Percentiles rank a stretch among this genome's conserved stretches.
phyloP scores from a whole-genome alignment of 2,329 filamentous ascomycete genomes.

The Pseudogymnoascus sp. region DNA sequence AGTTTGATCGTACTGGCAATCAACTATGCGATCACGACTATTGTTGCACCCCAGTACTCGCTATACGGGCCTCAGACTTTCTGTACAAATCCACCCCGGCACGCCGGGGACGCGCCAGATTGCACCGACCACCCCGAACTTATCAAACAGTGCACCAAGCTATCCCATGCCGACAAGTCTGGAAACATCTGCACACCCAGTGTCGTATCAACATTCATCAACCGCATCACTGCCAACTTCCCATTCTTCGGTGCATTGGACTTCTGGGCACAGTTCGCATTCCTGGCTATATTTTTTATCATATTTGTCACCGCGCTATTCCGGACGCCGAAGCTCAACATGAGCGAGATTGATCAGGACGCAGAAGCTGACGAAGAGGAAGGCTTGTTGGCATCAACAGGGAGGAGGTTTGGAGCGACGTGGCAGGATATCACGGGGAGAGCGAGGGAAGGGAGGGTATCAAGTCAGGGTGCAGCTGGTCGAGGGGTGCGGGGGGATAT shows the following conservation, averaged over 20 bases:
- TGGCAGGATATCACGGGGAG: slow-evolving; percentile 78
- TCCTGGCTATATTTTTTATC: slow-evolving; percentile 74
- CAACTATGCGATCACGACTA: slow-evolving; percentile 87
- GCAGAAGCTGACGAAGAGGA: slow-evolving; percentile 91
- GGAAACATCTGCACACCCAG: slow-evolving; percentile 81
- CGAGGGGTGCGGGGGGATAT: slow-evolving; percentile 1
- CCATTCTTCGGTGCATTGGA: slow-evolving; percentile 88
- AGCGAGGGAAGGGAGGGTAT: neutral
- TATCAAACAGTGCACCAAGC: slow-evolving; percentile 75
- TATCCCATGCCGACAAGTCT: slow-evolving; percentile 60
- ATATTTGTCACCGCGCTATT: slow-evolving; percentile 74
- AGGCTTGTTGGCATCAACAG: slow-evolving; percentile 75
- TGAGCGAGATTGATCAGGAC: slow-evolving; percentile 76
- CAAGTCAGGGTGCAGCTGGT: neutral
- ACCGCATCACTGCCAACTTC: slow-evolving; percentile 87
- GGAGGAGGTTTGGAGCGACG: slow-evolving; percentile 71
- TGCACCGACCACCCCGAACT: slow-evolving; percentile 64
- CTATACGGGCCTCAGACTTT: slow-evolving; percentile 92
- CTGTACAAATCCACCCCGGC: slow-evolving; percentile 63
- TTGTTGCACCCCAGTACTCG: slow-evolving; percentile 92
- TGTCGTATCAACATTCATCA: slow-evolving; percentile 85
- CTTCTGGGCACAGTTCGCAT: slow-evolving; percentile 95
- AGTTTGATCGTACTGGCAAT: slow-evolving; percentile 83
- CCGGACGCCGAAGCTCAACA: slow-evolving; percentile 67
- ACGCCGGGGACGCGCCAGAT: slow-evolving; percentile 60